Conservation (phyloP, 305 asterid species). For the Plantago lanceolata region DNA sequence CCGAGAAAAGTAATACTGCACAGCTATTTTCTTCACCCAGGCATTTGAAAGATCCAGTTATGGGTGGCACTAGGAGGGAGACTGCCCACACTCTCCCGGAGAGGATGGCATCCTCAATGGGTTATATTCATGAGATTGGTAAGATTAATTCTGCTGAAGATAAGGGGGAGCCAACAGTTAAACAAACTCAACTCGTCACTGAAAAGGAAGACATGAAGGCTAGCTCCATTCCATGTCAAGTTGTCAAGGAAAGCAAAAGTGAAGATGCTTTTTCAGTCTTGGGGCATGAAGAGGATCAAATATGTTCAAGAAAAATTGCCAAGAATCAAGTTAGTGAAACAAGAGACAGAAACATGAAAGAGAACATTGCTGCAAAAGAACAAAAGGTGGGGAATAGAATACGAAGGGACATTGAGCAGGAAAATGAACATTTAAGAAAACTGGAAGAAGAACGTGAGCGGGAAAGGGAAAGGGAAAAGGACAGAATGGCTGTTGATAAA, state of each 20-base stretch:
- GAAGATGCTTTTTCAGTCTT: constrained; percentile 38
- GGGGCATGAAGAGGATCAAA: constrained; percentile 31
- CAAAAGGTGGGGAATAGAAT: constrained; percentile 33
- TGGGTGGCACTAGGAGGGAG: constrained; percentile 29
- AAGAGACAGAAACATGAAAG: constrained; percentile 37
- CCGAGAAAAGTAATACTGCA: constrained; percentile 16
- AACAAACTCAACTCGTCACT: constrained; percentile 33
- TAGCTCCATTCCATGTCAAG: constrained; percentile 29
- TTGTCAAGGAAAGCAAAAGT: constrained; percentile 39
- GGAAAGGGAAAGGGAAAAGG: constrained; percentile 65
- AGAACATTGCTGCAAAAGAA: constrained; percentile 33
- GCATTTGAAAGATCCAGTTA: constrained; percentile 29
- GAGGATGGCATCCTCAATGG: constrained; percentile 27
- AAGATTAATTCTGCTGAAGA: constrained; percentile 29
- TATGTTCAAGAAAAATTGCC: constrained; percentile 29
- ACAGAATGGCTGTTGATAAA: constrained; percentile 74
- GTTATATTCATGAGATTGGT: constrained; percentile 29
- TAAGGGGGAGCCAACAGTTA: constrained; percentile 27
- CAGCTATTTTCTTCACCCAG: constrained; percentile 26
- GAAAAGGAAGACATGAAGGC: constrained; percentile 34
- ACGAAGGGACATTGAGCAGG: constrained; percentile 36
- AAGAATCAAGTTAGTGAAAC: constrained; percentile 36
- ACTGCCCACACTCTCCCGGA: constrained; percentile 27
- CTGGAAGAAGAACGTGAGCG: constrained; percentile 59
- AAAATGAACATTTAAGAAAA: constrained; percentile 39